Conservation (phyloP, 2,329 filamentous ascomycete species). For the Didymella lethalis region DNA sequence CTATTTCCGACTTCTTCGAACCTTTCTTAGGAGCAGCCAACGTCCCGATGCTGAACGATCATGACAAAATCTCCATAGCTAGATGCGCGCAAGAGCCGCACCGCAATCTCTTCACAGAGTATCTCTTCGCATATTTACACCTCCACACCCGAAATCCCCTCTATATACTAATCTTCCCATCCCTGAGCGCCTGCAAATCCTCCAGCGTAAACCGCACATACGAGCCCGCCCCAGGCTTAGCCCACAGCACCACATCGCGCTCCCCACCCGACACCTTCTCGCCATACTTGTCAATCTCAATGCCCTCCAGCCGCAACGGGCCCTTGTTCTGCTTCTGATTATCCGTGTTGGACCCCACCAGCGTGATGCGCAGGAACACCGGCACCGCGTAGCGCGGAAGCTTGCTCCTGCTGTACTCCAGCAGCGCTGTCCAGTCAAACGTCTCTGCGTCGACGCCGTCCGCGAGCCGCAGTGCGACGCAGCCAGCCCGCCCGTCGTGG, state of each 20-base stretch:
- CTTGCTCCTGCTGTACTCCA: conserved; percentile 34
- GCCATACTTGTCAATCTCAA: conserved; percentile 60
- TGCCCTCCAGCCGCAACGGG: conserved; percentile 70
- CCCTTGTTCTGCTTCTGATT: conserved; percentile 84
- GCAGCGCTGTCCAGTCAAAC: conserved; percentile 38
- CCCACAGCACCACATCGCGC: conserved; percentile 41
- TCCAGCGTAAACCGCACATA: conserved; percentile 36
- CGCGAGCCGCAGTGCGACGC: conserved; percentile 65
- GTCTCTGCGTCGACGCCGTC: conserved; percentile 42
- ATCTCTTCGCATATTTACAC: no score
- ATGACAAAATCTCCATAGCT: no score
- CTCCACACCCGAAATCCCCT: not conserved
- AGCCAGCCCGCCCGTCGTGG: conserved; percentile 60
- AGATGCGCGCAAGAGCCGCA: no score
- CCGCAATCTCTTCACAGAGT: no score
- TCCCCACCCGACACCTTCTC: conserved; percentile 36
- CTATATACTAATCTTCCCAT: conserved; percentile 27
- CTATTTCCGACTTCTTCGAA: no score
- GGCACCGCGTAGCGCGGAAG: conserved; percentile 78
- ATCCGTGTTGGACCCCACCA: conserved; percentile 66
- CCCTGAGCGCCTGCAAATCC: conserved; percentile 30
- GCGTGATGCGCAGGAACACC: conserved; percentile 71
- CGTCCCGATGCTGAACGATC: no score
- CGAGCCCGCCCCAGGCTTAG: conserved; percentile 31
- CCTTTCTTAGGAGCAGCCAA: no score